Base-by-base conservation (phyloP, 2,329 filamentous ascomycete species). In the Penicillium sp. region DNA sequence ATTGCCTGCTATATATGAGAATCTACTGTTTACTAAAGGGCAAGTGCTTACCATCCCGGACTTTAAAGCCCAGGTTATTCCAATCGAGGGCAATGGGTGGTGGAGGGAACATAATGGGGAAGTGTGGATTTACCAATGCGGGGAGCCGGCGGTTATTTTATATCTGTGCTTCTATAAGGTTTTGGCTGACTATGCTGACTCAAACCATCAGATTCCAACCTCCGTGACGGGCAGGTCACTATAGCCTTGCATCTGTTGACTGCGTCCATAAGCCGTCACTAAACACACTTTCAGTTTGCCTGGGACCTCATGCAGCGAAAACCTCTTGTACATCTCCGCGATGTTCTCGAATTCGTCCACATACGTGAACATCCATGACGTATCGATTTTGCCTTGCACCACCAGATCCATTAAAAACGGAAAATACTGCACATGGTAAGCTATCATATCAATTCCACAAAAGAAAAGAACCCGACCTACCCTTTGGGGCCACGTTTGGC, bases 51-150 rank as follows among this genome's bases (percentile, higher is more conserved):
- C 90, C 90, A 82, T 97, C 92, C 64, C 91, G 89, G 66, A 97
- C 88, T 70, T 87, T 87, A 83, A 97, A 97, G 71, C 93, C 93
- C 63, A 97, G 85, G 69, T 96, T 89, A 74, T 83, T 85, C 93
- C 93, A 97, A 81, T 97, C 92, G 38, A 74, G 71, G 24, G 66
- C 59, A 37, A 66, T 63, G 2, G 72, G 71, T 2, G 70, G 70
- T 54, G 70, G 71, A 22, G 71, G 71, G 46, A 72, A 73, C 57
- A 58, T 65, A 37, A 16, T 57, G 42, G 16, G 18, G 38, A 32
- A 39, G 24, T 51, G 49, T 43, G 22, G 39, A 42, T 35, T 35
- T 22, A 35, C 13, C 6, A 50, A 49, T 40, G 11, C 16, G 45
- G 5, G 37, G 20, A 7, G 20, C 11, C 2, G 4, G 16, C 2